Percentiles rank a stretch among this genome's conserved stretches.
phyloP scores from a whole-genome alignment of 495 filamentous ascomycete genomes.

The Astrothelium macrocarpum region DNA sequence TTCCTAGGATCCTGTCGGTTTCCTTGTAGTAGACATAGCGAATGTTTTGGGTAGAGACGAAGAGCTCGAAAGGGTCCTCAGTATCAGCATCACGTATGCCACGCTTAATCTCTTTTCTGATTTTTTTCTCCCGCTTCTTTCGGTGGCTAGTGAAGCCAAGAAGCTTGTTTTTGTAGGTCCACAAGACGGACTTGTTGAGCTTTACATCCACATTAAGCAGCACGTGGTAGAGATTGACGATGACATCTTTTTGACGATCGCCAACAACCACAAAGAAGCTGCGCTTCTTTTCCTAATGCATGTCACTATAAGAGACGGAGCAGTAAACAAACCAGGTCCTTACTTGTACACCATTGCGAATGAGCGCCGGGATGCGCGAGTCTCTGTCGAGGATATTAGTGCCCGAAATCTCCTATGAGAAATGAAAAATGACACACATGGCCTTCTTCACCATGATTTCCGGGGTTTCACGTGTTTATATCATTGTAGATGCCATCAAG shows the following conservation, averaged over 20 bases:
- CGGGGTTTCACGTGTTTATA: not conserved
- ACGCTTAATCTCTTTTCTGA: slow-evolving; percentile 95
- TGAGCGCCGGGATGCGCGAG: slow-evolving; percentile 89
- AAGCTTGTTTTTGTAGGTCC: slow-evolving; percentile 99
- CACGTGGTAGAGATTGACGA: slow-evolving; percentile 90
- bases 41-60: slow-evolving; percentile 92
- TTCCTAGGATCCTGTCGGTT: slow-evolving; percentile 98
- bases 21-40: slow-evolving; percentile 99
- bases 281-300: slow-evolving; percentile 70
- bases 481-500: no score
- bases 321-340: slow-evolving; percentile 1
- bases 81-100: slow-evolving; percentile 90
- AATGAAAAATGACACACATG: slow-evolving; percentile 19
- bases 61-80: slow-evolving; percentile 95
- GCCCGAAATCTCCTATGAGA: not conserved
- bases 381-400: slow-evolving; percentile 44
- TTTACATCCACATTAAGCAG: slow-evolving; percentile 82
- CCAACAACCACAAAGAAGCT: slow-evolving; percentile 97
- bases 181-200: slow-evolving; percentile 92
- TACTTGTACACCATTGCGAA: slow-evolving; percentile 82
- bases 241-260: slow-evolving; percentile 92
- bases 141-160: slow-evolving; percentile 90
- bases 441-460: slow-evolving; percentile 35
- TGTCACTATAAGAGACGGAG: not conserved
- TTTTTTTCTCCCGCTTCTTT: slow-evolving; percentile 94